Conservation (phyloP, 2,329 filamentous ascomycete species). For the Aspergillus aculeatinus region DNA sequence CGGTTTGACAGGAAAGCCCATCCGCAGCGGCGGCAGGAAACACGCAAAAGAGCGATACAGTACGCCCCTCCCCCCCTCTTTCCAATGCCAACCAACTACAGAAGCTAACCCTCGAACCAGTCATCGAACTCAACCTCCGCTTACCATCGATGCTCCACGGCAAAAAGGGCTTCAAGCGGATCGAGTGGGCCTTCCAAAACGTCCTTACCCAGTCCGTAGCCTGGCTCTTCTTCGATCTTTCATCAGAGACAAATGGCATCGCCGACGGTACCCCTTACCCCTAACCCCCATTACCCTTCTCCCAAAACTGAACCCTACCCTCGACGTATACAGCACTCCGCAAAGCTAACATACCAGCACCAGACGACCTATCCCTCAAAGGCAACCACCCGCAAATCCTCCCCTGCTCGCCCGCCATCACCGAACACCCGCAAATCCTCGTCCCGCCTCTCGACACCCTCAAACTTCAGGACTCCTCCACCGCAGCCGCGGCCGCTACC, state of each 20-base stretch:
- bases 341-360: slow-evolving; percentile 2
- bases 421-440: slow-evolving; percentile 27
- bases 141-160: slow-evolving; percentile 75
- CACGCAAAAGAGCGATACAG: slow-evolving; percentile 72
- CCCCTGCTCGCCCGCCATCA: slow-evolving; percentile 26
- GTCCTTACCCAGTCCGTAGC: slow-evolving; percentile 66
- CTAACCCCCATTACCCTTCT: not conserved
- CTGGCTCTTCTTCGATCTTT: slow-evolving; percentile 75
- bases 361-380: slow-evolving; percentile 36
- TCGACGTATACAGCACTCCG: not conserved
- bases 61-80: slow-evolving; percentile 40
- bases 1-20: slow-evolving; percentile 72
- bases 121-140: slow-evolving; percentile 74
- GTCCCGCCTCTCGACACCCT: slow-evolving; percentile 33
- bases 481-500: not conserved
- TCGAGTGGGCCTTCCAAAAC: slow-evolving; percentile 75
- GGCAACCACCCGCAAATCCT: slow-evolving; percentile 40
- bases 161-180: slow-evolving; percentile 76
- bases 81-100: not conserved
- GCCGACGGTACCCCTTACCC: slow-evolving; percentile 48
- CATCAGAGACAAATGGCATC: slow-evolving; percentile 18
- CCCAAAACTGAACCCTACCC: not conserved
- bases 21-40: slow-evolving; percentile 58
- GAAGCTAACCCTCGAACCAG: slow-evolving; percentile 45
- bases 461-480: slow-evolving; percentile 24